Evolutionary conservation across 1,284 basidiomycete genomes (phyloP), one percentile per base, ranked within the genome.

Genomic region (Erythrobasidium hasegawianum): DNA sequence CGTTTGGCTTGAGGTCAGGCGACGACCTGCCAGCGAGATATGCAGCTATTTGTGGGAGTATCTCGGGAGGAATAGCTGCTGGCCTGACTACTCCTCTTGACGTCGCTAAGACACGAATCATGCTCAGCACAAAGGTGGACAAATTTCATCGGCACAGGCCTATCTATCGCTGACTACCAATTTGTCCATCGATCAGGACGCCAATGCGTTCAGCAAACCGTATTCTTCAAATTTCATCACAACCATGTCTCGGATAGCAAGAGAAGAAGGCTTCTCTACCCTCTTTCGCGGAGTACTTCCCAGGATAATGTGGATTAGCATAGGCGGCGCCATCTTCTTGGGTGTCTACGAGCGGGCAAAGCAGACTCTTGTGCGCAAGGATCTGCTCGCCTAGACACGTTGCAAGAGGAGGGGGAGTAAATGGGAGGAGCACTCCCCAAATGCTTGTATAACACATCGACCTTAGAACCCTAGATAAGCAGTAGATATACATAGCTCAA

Each of bases 71-170:
- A 0, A 81, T 90, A 16, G 92, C 94, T 2, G 95, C 94, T 0
- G 89, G 88, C 0, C 73, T 88, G 43, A 98, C 96, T 0, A 98
- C 96, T 0, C 96, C 96, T 0, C 80, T 98, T n/a, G 96, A 99
- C 74, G 96, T 98, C 1, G 83, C 97, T 65, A 98, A 98, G 78
- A 99, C 95, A 1, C 84, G 96, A 13, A 89, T 97, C 58, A 99
- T 99, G 96, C 83, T 98, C 9, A 67, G 68, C n/a, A 58, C 39
- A 14, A 49, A 43, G 26, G 33, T 22, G 41, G 39, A 33, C 29
- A 20, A n/a, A 16, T 9, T 62, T 81, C n/a, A n/a, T 13, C 9
- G 18, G 14, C 41, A 53, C 18, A 47, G 16, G 14, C 45, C n/a
- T n/a, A 33, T 43, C 43, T n/a, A n/a, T n/a, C n/a, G n/a, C n/a